Evolutionary conservation across 768 basidiomycete species (phyloP).

Genomic region (Amanita pseudoporphyria): DNA sequence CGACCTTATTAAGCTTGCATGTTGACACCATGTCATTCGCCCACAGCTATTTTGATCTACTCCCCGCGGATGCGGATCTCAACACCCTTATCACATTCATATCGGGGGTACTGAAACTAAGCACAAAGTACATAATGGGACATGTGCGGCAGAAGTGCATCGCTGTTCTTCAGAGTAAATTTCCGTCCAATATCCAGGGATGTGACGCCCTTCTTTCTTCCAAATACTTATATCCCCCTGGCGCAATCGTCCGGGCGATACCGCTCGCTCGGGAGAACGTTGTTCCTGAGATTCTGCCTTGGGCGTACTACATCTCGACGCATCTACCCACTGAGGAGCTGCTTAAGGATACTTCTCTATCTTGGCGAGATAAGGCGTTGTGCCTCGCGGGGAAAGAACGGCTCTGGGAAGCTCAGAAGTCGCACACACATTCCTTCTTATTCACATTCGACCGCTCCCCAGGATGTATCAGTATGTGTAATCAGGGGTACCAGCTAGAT

Average conservation of each 20-base stretch:
- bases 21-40: not conserved
- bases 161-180: conserved; percentile 27
- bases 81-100: conserved; percentile 28
- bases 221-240: conserved; percentile 25
- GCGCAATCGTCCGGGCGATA: conserved; percentile 30
- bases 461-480: conserved; percentile 19
- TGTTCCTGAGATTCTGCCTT: conserved; percentile 31
- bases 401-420: conserved; percentile 31
- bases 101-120: conserved; percentile 31
- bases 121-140: conserved; percentile 33
- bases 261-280: conserved; percentile 30
- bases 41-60: conserved; percentile 28
- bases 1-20: not conserved
- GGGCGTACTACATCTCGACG: conserved; percentile 36
- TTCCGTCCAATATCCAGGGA: conserved; percentile 29
- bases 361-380: conserved; percentile 32
- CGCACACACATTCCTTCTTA: conserved; percentile 24
- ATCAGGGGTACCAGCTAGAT: conserved; percentile 16
- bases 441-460: conserved; percentile 25
- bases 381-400: conserved; percentile 30
- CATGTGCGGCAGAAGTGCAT: conserved; percentile 29
- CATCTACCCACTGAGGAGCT: conserved; percentile 27
- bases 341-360: conserved; percentile 23
- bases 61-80: conserved; percentile 23
- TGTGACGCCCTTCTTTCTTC: conserved; percentile 28